Evolutionary conservation across 2,329 filamentous ascomycete species (phyloP).

Genomic region (Lomentospora prolificans): DNA sequence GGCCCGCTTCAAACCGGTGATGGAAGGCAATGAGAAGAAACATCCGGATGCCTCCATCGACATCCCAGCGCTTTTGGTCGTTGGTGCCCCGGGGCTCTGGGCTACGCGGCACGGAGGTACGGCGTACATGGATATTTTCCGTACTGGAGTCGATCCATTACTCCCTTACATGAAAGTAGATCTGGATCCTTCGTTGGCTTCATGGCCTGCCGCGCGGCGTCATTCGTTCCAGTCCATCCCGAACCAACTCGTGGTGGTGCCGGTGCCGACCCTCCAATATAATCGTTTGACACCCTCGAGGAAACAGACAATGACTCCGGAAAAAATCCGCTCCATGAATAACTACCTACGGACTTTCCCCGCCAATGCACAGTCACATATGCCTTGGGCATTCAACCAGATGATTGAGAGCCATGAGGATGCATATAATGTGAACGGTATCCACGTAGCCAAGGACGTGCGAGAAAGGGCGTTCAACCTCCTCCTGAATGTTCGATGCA

Average conservation of each 20-base stretch:
- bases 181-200: slow-evolving; percentile 14
- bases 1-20: slow-evolving; percentile 21
- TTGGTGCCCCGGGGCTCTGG: slow-evolving; percentile 46
- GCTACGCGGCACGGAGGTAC: slow-evolving; percentile 40
- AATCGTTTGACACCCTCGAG: slow-evolving; percentile 30
- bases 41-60: slow-evolving; percentile 11
- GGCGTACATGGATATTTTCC: slow-evolving; percentile 33
- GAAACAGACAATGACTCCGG: slow-evolving; percentile 32
- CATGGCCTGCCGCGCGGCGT: neutral
- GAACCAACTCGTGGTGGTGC: slow-evolving; percentile 25
- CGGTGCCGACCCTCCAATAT: slow-evolving; percentile 34
- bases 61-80: slow-evolving; percentile 34
- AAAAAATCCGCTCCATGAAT: slow-evolving; percentile 43
- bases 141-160: slow-evolving; percentile 33
- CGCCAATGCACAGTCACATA: slow-evolving; percentile 26
- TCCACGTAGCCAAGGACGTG: slow-evolving; percentile 33
- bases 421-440: slow-evolving; percentile 31
- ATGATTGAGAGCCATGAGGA: slow-evolving; percentile 29
- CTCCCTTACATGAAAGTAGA: slow-evolving; percentile 19
- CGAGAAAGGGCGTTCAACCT: slow-evolving; percentile 34
- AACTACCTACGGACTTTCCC: slow-evolving; percentile 34
- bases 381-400: slow-evolving; percentile 39
- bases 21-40: slow-evolving; percentile 12
- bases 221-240: slow-evolving; percentile 9
- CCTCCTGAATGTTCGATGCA: slow-evolving; percentile 45